phyloP scores from a whole-genome alignment of 192 early-diverging fungal genomes.

The Haplosporangium gracile region DNA sequence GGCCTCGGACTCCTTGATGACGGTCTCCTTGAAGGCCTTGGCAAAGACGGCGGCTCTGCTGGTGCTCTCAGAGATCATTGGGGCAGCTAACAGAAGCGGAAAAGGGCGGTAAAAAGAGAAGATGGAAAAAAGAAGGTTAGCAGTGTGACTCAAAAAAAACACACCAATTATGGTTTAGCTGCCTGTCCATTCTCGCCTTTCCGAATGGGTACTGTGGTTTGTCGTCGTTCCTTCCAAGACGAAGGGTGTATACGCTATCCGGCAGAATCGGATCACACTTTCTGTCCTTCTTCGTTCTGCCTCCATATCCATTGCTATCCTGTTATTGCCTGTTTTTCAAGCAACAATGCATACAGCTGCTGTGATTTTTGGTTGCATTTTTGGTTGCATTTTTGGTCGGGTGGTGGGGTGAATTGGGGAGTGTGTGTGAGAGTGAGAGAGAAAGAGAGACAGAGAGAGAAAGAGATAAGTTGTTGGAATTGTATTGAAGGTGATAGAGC shows the following conservation, averaged over 20 bases:
- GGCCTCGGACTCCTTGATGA: conserved; percentile 56
- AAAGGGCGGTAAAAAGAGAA: neutral
- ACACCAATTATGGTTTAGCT: neutral
- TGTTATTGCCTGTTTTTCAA: too few relatives aligned
- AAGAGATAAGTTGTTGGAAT: neutral
- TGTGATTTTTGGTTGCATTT: too few relatives aligned
- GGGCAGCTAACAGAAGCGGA: conserved; percentile 14
- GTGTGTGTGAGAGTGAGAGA: too few relatives aligned
- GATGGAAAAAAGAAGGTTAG: conserved; percentile 3
- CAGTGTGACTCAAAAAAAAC: neutral
- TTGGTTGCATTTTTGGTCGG: too few relatives aligned
- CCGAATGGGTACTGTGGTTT: neutral
- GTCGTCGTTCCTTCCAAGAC: neutral
- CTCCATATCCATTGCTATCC: too few relatives aligned
- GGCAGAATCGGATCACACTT: too few relatives aligned
- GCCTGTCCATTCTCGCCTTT: neutral
- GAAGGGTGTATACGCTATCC: too few relatives aligned
- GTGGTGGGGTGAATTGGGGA: too few relatives aligned
- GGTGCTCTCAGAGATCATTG: conserved; percentile 46
- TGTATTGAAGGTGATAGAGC: neutral
- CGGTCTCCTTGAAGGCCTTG: conserved; percentile 57
- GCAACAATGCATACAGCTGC: too few relatives aligned
- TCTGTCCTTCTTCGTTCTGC: too few relatives aligned
- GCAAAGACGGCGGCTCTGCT: conserved; percentile 48
- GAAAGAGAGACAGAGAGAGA: too few relatives aligned